phyloP scores from a whole-genome alignment of 306 rosid species.

The Dryas alaskensis region DNA sequence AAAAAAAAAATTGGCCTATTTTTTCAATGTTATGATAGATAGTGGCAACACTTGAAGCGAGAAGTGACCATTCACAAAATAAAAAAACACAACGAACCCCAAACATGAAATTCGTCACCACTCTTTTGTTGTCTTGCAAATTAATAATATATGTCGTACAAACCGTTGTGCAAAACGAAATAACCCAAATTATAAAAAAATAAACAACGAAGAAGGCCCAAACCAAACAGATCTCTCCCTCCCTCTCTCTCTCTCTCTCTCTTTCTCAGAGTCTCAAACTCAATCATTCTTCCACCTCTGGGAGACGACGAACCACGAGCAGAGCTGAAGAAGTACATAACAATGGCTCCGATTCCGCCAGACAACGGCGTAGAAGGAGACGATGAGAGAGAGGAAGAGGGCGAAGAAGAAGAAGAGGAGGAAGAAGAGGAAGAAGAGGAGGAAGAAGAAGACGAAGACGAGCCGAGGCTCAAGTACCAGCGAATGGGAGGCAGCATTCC shows the following conservation, averaged over 20 bases:
- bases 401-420: conserved; percentile 53
- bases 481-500: conserved; percentile 98
- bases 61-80: too few relatives aligned
- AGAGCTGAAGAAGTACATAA: conserved; percentile 28
- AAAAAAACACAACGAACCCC: too few relatives aligned
- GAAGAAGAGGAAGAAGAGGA: conserved; percentile 41
- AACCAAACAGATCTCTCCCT: conserved; percentile 2
- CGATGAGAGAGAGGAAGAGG: conserved; percentile 83
- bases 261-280: background rate
- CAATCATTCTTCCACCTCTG: background rate
- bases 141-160: conserved; percentile 10
- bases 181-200: background rate
- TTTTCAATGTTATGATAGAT: too few relatives aligned
- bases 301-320: conserved; percentile 25
- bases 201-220: background rate
- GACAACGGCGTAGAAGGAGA: conserved; percentile 90
- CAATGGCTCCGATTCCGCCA: conserved; percentile 79
- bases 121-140: conserved; percentile 33
- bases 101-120: background rate
- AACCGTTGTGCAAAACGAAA: background rate
- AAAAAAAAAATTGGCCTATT: too few relatives aligned
- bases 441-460: conserved; percentile 59
- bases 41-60: too few relatives aligned
- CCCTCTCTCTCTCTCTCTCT: background rate
- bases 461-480: conserved; percentile 97